Base-by-base conservation (phyloP, 1,139 yeast species). In the Oligophagozyma castellii region DNA sequence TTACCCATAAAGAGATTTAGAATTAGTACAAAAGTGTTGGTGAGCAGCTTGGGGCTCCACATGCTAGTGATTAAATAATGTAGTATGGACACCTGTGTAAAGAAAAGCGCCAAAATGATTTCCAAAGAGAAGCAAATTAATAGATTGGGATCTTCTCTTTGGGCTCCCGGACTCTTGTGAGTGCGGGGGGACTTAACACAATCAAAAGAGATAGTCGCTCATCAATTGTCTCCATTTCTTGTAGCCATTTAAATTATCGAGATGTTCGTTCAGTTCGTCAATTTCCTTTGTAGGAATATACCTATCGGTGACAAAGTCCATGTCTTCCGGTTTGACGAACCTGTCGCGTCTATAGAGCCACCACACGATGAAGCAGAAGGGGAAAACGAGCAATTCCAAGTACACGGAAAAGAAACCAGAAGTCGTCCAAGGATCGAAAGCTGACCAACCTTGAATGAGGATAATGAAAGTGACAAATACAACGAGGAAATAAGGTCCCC, bases 251-350 rank as follows among this genome's bases (percentile, higher is more conserved):
- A 70, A 53, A 22, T 50, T 44, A 15, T 58, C 60, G 14, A 59
- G 55, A 30, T 55, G 46, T 30, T 55, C 64, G 33, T 61, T 60
- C 28, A 58, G 56, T 12, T 46, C 55, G 20, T 43, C 32, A 35
- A 73, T 78, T 36, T 69, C 73, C 27, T 57, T 61, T 3, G 69
- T 56, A 36, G 65, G 68, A 22, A 58, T 42, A 45, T 73, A 73
- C 35, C 69, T 57, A 42, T 71, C 79, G 6, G 74, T 64, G 29
- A 66, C 75, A 30, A 73, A 67, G 44, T 73, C 80, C 75, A 73
- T 72, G 14, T 70, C 73, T 32, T 59, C 62, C 4, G 55, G 48
- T 29, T 55, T 58, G 7, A 67, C 63, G 42, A 67, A 64, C 34
- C 53, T 56, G 34, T 73, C 76, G 31, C 62, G 56, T 36, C 55